Percentiles rank a stretch among this genome's conserved stretches.
phyloP scores from a whole-genome alignment of 2,329 filamentous ascomycete genomes.

The Magnaporthiopsis incrustans region DNA sequence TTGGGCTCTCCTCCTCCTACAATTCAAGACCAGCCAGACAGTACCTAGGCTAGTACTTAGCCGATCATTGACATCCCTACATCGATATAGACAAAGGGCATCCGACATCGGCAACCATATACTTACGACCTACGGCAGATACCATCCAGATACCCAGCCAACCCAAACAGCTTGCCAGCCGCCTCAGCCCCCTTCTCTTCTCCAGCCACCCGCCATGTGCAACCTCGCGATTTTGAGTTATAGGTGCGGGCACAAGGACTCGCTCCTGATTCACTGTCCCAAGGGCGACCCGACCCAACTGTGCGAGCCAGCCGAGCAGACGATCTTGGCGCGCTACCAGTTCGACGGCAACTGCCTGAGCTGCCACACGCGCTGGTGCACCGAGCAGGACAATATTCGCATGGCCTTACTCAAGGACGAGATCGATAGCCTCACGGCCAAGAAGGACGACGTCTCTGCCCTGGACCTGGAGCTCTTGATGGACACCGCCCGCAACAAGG shows the following conservation, averaged over 20 bases:
- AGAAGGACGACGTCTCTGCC: not conserved
- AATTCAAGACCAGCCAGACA: not conserved
- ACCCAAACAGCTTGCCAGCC: too few species aligned
- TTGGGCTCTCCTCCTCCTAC: not conserved
- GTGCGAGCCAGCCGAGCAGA: not conserved
- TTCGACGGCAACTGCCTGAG: not conserved
- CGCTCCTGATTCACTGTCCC: constrained; percentile 4
- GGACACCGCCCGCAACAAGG: not conserved
- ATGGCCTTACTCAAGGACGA: not conserved
- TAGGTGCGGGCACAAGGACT: constrained; percentile 6
- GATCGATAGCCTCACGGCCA: not conserved
- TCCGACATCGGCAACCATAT: not conserved
- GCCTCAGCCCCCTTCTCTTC: not conserved
- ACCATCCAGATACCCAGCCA: too few species aligned
- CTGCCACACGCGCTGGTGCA: not conserved
- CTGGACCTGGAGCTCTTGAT: not conserved
- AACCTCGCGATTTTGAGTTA: constrained; percentile 2
- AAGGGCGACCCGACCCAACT: not conserved
- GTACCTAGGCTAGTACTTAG: not conserved
- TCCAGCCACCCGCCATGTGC: not conserved
- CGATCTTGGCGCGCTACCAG: not conserved
- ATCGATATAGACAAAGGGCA: not conserved
- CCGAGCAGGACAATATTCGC: not conserved
- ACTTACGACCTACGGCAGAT: not conserved
- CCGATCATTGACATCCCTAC: not conserved